These are phyloP conservation scores for Corrigiola litoralis DNA, from an alignment of 179 eudicot genomes.

Conservation along the genomic window DNA sequence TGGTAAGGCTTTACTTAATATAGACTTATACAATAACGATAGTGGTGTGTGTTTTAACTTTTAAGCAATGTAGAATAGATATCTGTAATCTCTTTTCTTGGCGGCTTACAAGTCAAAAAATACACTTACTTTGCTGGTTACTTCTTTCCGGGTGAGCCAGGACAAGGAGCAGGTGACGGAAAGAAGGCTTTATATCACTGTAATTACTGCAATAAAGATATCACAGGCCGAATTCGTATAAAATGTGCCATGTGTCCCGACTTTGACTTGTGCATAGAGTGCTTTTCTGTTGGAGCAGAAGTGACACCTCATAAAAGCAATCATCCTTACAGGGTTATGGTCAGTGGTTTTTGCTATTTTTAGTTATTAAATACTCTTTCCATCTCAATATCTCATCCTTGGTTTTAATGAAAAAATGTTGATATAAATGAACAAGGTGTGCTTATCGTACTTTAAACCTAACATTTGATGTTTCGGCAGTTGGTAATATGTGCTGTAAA, in stretches of 20 bases:
- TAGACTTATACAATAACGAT: not conserved
- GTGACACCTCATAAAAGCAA: conserved; percentile 37
- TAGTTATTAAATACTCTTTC: not conserved
- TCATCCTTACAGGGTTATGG: conserved; percentile 42
- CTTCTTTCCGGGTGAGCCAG: conserved; percentile 21
- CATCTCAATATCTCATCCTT: not conserved
- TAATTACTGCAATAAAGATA: conserved; percentile 79
- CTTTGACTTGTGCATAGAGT: conserved; percentile 40
- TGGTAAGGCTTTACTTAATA: not conserved
- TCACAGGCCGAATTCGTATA: conserved; percentile 64
- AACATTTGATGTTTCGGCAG: not conserved
- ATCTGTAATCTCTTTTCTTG: not conserved
- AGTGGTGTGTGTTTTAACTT: not conserved
- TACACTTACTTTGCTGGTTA: not conserved
- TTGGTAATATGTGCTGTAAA: not conserved
- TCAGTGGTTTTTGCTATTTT: conserved; percentile 17
- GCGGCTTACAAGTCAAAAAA: not conserved
- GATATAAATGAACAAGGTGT: not conserved
- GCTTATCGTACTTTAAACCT: not conserved
- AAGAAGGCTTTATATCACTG: conserved; percentile 73
- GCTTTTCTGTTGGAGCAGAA: conserved; percentile 38
- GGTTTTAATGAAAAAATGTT: not conserved
- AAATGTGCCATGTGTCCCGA: conserved; percentile 65
- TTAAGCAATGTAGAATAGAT: not conserved
- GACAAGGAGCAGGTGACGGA: conserved; percentile 55